These are phyloP conservation scores for Peniophora sp. DNA, from an alignment of 1,284 basidiomycete genomes.

Conservation along the genomic window DNA sequence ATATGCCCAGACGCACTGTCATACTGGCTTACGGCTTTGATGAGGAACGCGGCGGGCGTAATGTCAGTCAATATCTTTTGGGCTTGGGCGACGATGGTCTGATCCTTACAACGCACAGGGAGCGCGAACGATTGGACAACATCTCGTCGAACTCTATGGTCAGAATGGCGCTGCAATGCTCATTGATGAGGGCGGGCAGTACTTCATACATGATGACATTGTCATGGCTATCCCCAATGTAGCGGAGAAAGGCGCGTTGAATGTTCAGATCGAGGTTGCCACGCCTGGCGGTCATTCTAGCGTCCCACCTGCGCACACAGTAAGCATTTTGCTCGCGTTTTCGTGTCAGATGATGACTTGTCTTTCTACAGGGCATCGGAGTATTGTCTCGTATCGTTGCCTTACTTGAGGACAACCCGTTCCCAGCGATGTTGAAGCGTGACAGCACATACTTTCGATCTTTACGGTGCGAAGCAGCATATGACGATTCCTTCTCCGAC, in stretches of 20 bases:
- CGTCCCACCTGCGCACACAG: conserved; percentile 52
- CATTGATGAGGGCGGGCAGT: conserved; percentile 49
- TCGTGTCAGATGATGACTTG: neutral
- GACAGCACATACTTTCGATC: conserved; percentile 18
- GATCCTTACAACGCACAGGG: conserved; percentile 28
- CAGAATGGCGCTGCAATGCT: conserved; percentile 52
- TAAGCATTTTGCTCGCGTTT: conserved; percentile 14
- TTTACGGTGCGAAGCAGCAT: conserved; percentile 20
- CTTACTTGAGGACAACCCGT: conserved; percentile 27
- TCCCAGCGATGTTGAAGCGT: conserved; percentile 15
- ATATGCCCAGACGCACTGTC: conserved; percentile 48
- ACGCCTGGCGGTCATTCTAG: conserved; percentile 66
- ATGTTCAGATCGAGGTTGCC: conserved; percentile 46
- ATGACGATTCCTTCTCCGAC: conserved; percentile 24
- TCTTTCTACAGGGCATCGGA: conserved; percentile 25
- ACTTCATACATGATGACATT: conserved; percentile 5
- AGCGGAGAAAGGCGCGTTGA: conserved; percentile 64
- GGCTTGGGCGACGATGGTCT: neutral
- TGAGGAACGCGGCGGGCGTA: conserved; percentile 59
- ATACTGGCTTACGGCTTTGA: conserved; percentile 70
- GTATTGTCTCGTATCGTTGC: conserved; percentile 26
- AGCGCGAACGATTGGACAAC: conserved; percentile 40
- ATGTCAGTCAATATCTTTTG: conserved; percentile 23
- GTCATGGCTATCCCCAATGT: conserved; percentile 45
- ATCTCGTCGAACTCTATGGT: conserved; percentile 49